Evolutionary conservation across 2,329 filamentous ascomycete species (phyloP).

Genomic region (Geosmithia flava): DNA sequence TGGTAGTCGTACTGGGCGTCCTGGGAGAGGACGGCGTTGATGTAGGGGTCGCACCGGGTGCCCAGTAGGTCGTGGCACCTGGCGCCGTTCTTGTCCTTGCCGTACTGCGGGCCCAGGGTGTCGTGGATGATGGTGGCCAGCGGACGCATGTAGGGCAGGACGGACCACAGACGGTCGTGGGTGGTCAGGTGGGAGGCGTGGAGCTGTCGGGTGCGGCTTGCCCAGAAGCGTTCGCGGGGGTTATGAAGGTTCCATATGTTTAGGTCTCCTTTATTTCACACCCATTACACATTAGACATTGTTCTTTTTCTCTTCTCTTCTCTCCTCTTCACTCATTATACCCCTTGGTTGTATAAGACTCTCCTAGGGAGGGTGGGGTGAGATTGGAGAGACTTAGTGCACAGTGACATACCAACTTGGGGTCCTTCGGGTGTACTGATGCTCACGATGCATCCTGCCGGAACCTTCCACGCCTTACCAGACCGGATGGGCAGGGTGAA

Average conservation of each 20-base stretch:
- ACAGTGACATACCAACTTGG: slow-evolving; percentile 45
- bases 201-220: slow-evolving; percentile 63
- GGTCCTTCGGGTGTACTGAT: slow-evolving; percentile 67
- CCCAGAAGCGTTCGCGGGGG: slow-evolving; percentile 74
- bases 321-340: too few relatives aligned
- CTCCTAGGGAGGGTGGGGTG: too few relatives aligned
- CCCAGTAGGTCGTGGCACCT: slow-evolving; percentile 68
- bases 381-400: neutral
- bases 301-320: too few relatives aligned
- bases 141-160: slow-evolving; percentile 7
- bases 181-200: slow-evolving; percentile 63
- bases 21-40: slow-evolving; percentile 61
- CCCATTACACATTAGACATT: neutral
- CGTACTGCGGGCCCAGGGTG: slow-evolving; percentile 5
- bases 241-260: slow-evolving; percentile 73
- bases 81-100: slow-evolving; percentile 39
- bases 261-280: slow-evolving; percentile 47
- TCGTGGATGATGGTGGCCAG: slow-evolving; percentile 9
- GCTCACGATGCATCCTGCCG: slow-evolving; percentile 54
- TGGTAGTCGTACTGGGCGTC: slow-evolving; percentile 66
- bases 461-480: slow-evolving; percentile 60
- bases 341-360: too few relatives aligned
- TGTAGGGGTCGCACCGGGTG: slow-evolving; percentile 76
- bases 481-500: slow-evolving; percentile 63
- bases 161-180: slow-evolving; percentile 66